Conservation (phyloP, 2,329 filamentous ascomycete species). For the Dactylonectria macrodidyma region DNA sequence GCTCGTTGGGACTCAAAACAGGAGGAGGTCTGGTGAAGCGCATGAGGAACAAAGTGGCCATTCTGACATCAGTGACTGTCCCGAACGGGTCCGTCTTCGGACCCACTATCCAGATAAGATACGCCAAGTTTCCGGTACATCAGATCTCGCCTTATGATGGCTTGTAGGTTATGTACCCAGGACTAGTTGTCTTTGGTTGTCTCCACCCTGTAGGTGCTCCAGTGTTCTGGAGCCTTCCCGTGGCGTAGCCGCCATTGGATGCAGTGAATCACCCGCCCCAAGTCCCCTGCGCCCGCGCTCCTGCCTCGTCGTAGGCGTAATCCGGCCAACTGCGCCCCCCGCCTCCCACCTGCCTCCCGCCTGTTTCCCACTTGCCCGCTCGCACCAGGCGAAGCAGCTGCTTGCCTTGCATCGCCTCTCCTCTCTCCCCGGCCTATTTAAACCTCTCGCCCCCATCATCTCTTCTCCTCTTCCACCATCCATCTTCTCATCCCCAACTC, state of each 20-base stretch:
- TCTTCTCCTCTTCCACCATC: constrained; percentile 35
- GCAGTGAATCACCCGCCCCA: constrained; percentile 55
- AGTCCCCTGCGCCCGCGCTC: constrained; percentile 31
- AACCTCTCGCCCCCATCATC: constrained; percentile 46
- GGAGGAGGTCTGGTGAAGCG: not conserved
- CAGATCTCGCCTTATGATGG: constrained; percentile 4
- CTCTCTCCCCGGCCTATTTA: constrained; percentile 49
- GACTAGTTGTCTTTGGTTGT: constrained; percentile 39
- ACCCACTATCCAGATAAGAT: constrained; percentile 38
- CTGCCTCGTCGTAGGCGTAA: constrained; percentile 37
- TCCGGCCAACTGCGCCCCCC: constrained; percentile 44
- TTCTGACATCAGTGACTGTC: constrained; percentile 37
- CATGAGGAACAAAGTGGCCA: constrained; percentile 25
- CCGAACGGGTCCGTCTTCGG: constrained; percentile 14
- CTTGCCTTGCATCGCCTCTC: constrained; percentile 42
- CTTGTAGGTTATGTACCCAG: constrained; percentile 38
- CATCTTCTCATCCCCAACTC: constrained; percentile 31
- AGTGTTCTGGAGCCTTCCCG: constrained; percentile 59
- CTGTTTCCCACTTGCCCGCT: constrained; percentile 31
- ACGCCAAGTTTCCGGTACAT: constrained; percentile 40
- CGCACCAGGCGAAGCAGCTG: constrained; percentile 18
- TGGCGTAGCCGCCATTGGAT: constrained; percentile 47
- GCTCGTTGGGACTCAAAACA: constrained; percentile 15
- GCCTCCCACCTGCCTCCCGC: constrained; percentile 49
- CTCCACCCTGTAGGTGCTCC: constrained; percentile 37